Base-by-base conservation (phyloP, 371 early-diverging fungal species). In the Mucor irregularis region DNA sequence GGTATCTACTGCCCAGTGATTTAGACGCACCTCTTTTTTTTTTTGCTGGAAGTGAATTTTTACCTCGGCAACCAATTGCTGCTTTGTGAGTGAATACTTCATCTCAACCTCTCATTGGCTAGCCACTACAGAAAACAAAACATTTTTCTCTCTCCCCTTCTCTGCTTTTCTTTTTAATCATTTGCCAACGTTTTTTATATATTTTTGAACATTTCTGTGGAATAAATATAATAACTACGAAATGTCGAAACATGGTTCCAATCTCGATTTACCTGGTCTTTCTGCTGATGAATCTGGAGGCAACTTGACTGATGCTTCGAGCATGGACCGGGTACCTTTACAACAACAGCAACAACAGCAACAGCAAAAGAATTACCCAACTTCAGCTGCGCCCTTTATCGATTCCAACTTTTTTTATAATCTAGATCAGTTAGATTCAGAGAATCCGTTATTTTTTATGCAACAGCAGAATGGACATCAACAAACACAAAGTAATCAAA, bases 361-460 rank as follows among this genome's bases (percentile, higher is more conserved):
- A 9, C 31, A 31, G 24, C 64, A 61, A 39, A 34, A 31, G 9
- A 54, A 11, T 38, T 49, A 35, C 16, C 10, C 42, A 21, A 16
- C 42, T 5, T 25, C 24, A 42, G 24, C 24, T 3, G 24, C 30
- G 4, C 16, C 26, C 5, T 64, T 69, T 34, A 66, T 76, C 34
- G 67, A 76, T 58, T 67, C 61, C 28, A 61, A 62, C 1, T 73
- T 68, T 34, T 68, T 76, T 21, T 66, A 69, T 47, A 69, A 67
- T 37, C 63, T 76, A 35, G 76, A 68, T 34, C 73, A 72, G 34
- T 42, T 76, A 16, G 37, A 63, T 3, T 59, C 63, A 26, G 67
- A 76, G 22, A 68, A 69, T 44, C 65, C 65, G 2, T 53, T 67
- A 16, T 67, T 58, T 49, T 75, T 66, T 44, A 69, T 67, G 62